Conservation (phyloP, 2,329 filamentous ascomycete genomes). For the Decorospora gaudefroyi region DNA sequence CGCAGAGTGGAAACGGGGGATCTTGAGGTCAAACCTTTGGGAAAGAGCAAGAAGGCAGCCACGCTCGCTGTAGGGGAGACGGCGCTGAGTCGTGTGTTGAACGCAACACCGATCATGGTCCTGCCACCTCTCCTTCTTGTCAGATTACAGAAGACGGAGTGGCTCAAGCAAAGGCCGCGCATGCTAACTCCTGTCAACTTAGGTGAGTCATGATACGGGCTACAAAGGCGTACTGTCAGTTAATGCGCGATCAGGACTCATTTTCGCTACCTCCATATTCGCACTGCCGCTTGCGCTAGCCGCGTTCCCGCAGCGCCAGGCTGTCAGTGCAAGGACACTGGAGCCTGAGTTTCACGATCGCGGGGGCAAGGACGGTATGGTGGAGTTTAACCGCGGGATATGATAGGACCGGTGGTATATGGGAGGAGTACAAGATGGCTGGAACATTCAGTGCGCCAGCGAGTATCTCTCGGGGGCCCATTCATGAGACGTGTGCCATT, state of each 20-base stretch:
- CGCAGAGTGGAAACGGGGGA: slow-evolving; percentile 67
- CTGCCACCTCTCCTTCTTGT: slow-evolving; percentile 86
- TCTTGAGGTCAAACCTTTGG: slow-evolving; percentile 66
- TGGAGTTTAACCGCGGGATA: slow-evolving; percentile 97
- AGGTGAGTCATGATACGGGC: slow-evolving; percentile 59
- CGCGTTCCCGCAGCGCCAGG: slow-evolving; percentile 90
- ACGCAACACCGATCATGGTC: slow-evolving; percentile 96
- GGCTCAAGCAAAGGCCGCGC: slow-evolving; percentile 76
- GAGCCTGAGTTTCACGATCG: slow-evolving; percentile 85
- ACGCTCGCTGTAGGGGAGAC: slow-evolving; percentile 91
- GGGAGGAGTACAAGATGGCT: neutral
- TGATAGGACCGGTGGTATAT: slow-evolving; percentile 50
- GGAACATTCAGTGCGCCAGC: neutral
- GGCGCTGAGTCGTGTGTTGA: slow-evolving; percentile 86
- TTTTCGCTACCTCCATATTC: slow-evolving; percentile 83
- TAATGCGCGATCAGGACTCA: slow-evolving; percentile 59
- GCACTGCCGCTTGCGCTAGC: slow-evolving; percentile 88
- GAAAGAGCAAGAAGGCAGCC: slow-evolving; percentile 86
- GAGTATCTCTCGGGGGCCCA: too few relatives aligned
- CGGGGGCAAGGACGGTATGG: slow-evolving; percentile 77
- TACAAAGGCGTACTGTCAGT: slow-evolving; percentile 65
- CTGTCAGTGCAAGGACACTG: slow-evolving; percentile 72
- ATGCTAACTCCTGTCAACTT: slow-evolving; percentile 83
- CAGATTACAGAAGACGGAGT: slow-evolving; percentile 78
- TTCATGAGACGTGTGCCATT: too few relatives aligned